Conservation (phyloP, 2,329 filamentous ascomycete genomes). For the Tolypocladium capitatum region DNA sequence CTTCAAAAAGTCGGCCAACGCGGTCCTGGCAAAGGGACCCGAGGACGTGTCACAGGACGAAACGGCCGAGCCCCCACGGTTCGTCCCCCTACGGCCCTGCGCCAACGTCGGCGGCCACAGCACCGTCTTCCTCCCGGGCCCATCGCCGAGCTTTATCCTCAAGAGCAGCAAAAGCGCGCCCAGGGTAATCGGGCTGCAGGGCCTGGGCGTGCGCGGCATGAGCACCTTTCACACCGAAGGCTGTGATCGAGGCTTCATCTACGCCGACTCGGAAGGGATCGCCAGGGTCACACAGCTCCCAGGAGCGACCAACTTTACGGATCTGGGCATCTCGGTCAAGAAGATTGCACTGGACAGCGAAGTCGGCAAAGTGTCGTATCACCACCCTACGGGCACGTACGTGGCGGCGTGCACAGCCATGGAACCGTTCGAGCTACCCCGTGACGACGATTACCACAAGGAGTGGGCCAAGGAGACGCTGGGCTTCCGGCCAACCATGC, state of each 20-base stretch:
- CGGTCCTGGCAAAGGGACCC: constrained; percentile 47
- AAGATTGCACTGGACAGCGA: constrained; percentile 61
- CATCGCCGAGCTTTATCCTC: constrained; percentile 68
- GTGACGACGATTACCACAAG: constrained; percentile 71
- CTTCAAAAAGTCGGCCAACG: constrained; percentile 65
- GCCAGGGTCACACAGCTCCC: constrained; percentile 65
- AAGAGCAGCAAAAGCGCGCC: constrained; percentile 70
- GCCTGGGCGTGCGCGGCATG: constrained; percentile 54
- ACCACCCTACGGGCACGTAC: constrained; percentile 61
- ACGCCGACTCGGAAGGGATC: constrained; percentile 59
- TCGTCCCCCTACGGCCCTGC: constrained; percentile 43
- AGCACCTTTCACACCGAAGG: constrained; percentile 64
- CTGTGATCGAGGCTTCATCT: constrained; percentile 73
- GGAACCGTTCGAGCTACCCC: constrained; percentile 69
- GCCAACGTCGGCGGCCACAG: constrained; percentile 63
- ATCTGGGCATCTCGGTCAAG: constrained; percentile 62
- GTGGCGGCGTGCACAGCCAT: constrained; percentile 56
- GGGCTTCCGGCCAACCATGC: constrained; percentile 49
- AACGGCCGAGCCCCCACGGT: constrained; percentile 29
- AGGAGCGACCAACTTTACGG: constrained; percentile 49
- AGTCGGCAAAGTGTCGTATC: constrained; percentile 61
- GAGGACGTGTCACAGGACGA: constrained; percentile 37
- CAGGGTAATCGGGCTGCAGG: constrained; percentile 59
- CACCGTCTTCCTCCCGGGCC: constrained; percentile 69
- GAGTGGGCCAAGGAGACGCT: constrained; percentile 67